phyloP scores from a whole-genome alignment of 441 rosid species.

The Manihot esculenta region DNA sequence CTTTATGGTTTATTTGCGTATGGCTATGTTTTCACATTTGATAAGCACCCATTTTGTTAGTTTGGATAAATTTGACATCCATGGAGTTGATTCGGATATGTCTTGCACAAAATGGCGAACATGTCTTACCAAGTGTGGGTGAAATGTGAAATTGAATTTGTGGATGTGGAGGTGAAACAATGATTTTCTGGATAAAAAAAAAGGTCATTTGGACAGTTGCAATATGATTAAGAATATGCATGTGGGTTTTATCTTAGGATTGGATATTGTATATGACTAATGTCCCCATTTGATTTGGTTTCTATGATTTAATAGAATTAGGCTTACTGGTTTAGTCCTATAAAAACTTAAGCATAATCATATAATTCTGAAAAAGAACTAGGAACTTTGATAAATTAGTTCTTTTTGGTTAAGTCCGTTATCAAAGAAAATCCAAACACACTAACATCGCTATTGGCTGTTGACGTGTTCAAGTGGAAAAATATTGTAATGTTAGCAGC shows the following conservation, averaged over 20 bases:
- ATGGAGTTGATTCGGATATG: constrained; percentile 15
- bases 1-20: not conserved
- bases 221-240: constrained; percentile 13
- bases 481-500: too few relatives aligned
- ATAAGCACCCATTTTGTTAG: not conserved
- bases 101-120: not conserved
- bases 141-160: not conserved
- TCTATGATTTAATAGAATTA: not conserved
- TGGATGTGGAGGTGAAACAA: not conserved
- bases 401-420: too few relatives aligned
- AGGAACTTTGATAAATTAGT: not conserved
- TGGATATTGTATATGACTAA: not conserved
- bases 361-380: not conserved
- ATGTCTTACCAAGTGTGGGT: too few relatives aligned
- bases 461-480: too few relatives aligned
- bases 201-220: constrained; percentile 1
- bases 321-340: too few relatives aligned
- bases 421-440: too few relatives aligned
- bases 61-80: not conserved
- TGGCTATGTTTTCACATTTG: constrained; percentile 6
- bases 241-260: not conserved
- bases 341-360: not conserved
- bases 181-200: too few relatives aligned
- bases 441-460: too few relatives aligned
- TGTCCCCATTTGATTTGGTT: not conserved